These are phyloP conservation scores for Hygrophoropsis aurantiaca DNA, from an alignment of 768 basidiomycete genomes.

Conservation along the genomic window DNA sequence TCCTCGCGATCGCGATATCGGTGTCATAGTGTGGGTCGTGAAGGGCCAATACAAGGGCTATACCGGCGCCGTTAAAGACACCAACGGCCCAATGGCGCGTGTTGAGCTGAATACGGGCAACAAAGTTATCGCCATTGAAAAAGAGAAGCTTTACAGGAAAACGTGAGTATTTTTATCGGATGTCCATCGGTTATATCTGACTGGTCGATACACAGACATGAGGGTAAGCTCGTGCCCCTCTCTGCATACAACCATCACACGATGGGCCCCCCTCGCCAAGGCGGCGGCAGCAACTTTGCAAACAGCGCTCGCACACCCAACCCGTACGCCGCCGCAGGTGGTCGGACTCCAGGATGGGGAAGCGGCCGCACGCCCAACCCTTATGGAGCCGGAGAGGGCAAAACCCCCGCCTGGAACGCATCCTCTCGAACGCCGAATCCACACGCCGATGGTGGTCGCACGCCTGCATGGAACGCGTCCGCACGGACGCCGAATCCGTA, in stretches of 20 bases:
- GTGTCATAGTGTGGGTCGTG: conserved; percentile 72
- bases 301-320: conserved; percentile 40
- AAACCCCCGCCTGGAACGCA: conserved; percentile 64
- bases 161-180: conserved; percentile 48
- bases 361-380: conserved; percentile 66
- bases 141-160: conserved; percentile 71
- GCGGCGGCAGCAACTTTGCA: conserved; percentile 14
- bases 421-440: conserved; percentile 73
- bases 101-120: conserved; percentile 91
- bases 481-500: conserved; percentile 77
- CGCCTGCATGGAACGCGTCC: conserved; percentile 65
- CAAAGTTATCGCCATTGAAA: conserved; percentile 85
- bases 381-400: conserved; percentile 55
- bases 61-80: conserved; percentile 91
- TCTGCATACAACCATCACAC: conserved; percentile 31
- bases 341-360: conserved; percentile 37
- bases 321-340: conserved; percentile 37
- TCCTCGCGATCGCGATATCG: conserved; percentile 80
- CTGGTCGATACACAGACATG: conserved; percentile 40
- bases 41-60: conserved; percentile 92
- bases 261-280: conserved; percentile 35
- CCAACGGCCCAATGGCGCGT: conserved; percentile 81
- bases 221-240: conserved; percentile 56
- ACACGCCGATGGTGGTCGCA: conserved; percentile 55
- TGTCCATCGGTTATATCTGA: background rate